Conservation (phyloP, 2,329 filamentous ascomycete species). For the Didymella pinodella region DNA sequence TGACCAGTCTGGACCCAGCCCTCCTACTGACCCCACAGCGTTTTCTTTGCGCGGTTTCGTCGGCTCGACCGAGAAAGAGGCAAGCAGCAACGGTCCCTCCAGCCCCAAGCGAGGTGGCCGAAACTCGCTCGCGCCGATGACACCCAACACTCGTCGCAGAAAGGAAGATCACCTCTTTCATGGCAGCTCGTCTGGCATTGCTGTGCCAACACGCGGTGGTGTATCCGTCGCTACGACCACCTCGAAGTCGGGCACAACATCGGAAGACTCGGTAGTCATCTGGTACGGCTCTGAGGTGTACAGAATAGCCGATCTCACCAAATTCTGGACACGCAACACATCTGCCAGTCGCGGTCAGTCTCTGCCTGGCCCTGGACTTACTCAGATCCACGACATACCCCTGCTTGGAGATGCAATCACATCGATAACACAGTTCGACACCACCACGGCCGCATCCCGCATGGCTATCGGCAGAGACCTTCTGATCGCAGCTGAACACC, state of each 20-base stretch:
- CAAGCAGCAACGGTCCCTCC: constrained; percentile 27
- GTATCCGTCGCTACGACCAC: constrained; percentile 51
- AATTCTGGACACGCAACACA: constrained; percentile 56
- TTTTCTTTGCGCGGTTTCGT: constrained; percentile 51
- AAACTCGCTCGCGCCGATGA: constrained; percentile 58
- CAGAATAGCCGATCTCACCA: constrained; percentile 55
- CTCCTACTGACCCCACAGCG: constrained; percentile 38
- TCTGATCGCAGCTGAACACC: constrained; percentile 55
- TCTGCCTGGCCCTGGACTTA: constrained; percentile 52
- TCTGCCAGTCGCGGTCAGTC: constrained; percentile 46
- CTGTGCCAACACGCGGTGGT: constrained; percentile 52
- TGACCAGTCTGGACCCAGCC: constrained; percentile 46
- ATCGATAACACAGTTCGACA: constrained; percentile 55
- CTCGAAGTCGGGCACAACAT: constrained; percentile 40
- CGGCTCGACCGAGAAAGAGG: constrained; percentile 37
- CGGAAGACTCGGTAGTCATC: constrained; percentile 57
- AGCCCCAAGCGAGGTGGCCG: constrained; percentile 47
- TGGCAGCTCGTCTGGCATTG: constrained; percentile 45
- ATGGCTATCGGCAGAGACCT: constrained; percentile 56
- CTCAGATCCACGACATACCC: constrained; percentile 53
- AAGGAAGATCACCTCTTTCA: constrained; percentile 57
- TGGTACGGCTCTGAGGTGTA: constrained; percentile 57
- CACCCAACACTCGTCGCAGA: constrained; percentile 58
- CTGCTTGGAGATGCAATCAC: constrained; percentile 55
- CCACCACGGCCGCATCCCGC: constrained; percentile 49